Percentiles rank a stretch among this genome's conserved stretches.
These are phyloP conservation scores for Hypomontagnella submonticulosa DNA, from an alignment of 495 filamentous ascomycete genomes.

Conservation along the genomic window DNA sequence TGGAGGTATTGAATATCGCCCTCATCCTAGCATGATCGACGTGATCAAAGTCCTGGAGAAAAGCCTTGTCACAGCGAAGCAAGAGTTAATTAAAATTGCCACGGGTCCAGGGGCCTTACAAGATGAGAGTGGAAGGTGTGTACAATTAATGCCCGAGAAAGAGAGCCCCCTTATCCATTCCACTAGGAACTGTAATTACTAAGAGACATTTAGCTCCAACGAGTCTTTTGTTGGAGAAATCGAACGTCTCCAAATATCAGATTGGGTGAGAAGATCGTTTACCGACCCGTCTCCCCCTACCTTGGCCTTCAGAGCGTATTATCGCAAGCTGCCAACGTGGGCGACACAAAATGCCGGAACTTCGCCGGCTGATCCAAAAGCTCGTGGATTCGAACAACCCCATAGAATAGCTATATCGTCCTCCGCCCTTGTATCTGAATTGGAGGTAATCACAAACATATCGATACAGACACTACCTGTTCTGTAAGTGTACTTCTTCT, in stretches of 20 bases:
- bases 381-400: constrained; percentile 1
- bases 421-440: not conserved
- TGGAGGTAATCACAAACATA: constrained; percentile 1
- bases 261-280: not conserved
- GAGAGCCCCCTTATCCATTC: not conserved
- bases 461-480: not conserved
- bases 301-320: constrained; percentile 3
- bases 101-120: not conserved
- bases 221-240: not conserved
- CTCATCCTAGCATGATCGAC: not conserved
- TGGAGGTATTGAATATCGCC: not conserved
- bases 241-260: constrained; percentile 4
- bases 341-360: not conserved
- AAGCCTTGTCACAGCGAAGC: not conserved
- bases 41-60: constrained; percentile 2
- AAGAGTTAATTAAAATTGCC: not conserved
- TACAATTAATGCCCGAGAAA: not conserved
- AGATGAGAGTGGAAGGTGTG: not conserved
- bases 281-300: not conserved
- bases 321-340: constrained; percentile 6
- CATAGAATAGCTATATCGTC: constrained; percentile 10
- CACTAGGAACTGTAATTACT: not conserved
- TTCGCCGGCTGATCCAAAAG: not conserved
- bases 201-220: not conserved
- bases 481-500: not conserved